Conservation (phyloP, 73 alveolate genomes). For the Symbiodinium natans region DNA sequence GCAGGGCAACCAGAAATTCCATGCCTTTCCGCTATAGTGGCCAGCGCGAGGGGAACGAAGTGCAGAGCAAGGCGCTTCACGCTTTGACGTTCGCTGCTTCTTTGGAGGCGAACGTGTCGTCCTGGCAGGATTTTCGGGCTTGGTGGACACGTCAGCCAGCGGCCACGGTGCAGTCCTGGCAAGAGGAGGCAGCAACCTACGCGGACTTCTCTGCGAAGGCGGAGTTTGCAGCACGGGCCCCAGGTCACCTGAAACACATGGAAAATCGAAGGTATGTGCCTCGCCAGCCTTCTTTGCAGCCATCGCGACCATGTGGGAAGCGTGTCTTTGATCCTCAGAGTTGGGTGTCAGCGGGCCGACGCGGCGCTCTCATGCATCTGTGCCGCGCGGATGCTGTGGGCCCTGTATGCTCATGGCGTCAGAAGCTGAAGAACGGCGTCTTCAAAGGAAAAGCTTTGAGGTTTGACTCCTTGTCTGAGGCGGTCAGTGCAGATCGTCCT, state of each 20-base stretch:
- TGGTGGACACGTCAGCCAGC: not conserved
- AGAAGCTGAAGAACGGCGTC: not conserved
- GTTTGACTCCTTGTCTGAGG: not conserved
- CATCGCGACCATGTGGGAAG: not conserved
- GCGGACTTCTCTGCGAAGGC: not conserved
- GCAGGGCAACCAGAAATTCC: not conserved
- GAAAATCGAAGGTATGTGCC: not conserved
- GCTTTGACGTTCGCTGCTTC: not conserved
- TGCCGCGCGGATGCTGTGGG: not conserved
- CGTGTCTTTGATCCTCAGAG: not conserved
- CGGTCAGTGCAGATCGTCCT: not conserved
- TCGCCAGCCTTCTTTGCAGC: not conserved
- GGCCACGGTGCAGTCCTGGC: not conserved
- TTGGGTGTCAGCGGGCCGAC: not conserved
- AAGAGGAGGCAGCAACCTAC: not conserved
- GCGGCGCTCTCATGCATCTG: not conserved
- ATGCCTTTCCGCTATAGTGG: not conserved
- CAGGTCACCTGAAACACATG: not conserved
- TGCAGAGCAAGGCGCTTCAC: not conserved
- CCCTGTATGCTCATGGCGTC: constrained; percentile 5
- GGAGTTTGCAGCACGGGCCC: not conserved
- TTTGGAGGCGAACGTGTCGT: not conserved
- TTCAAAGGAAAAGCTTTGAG: not conserved
- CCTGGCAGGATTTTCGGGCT: not conserved
- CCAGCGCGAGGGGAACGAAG: not conserved